Evolutionary conservation across 192 early-diverging fungal genomes (phyloP).

Genomic region (Linnemannia elongata): DNA sequence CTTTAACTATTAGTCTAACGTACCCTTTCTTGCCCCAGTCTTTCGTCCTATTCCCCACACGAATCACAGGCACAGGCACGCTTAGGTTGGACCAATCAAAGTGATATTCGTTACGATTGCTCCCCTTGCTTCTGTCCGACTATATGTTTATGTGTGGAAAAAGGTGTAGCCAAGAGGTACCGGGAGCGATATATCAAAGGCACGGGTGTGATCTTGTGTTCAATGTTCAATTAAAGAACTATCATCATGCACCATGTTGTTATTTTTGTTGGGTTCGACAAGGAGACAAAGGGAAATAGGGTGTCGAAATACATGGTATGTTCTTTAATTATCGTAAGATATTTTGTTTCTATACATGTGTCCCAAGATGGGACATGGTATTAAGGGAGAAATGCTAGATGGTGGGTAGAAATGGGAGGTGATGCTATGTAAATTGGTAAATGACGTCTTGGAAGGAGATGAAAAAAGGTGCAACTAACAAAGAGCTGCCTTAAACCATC

Average conservation of each 20-base stretch:
- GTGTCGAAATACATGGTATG: no score
- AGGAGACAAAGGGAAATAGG: not conserved
- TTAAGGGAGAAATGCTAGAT: not conserved
- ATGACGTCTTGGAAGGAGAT: not conserved
- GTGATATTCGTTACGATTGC: not conserved
- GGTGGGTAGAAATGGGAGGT: not conserved
- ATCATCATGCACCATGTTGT: not conserved
- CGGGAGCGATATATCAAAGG: not conserved
- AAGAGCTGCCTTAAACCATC: conserved; percentile 24
- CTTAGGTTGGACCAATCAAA: not conserved
- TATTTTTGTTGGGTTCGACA: not conserved
- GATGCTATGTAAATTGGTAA: not conserved
- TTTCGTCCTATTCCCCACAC: not conserved
- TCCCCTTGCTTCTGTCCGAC: not conserved
- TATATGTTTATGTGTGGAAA: not conserved
- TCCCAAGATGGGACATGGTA: not conserved
- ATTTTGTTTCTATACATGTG: not conserved
- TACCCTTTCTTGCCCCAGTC: not conserved
- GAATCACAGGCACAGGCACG: not conserved
- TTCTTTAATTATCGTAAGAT: not conserved
- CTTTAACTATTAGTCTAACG: no score
- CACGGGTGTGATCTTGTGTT: not conserved
- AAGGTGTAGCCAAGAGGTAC: not conserved
- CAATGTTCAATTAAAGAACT: not conserved
- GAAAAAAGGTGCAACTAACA: not conserved